These are phyloP conservation scores for Paxillus rubicundulus DNA, from an alignment of 768 basidiomycete genomes.

Conservation along the genomic window DNA sequence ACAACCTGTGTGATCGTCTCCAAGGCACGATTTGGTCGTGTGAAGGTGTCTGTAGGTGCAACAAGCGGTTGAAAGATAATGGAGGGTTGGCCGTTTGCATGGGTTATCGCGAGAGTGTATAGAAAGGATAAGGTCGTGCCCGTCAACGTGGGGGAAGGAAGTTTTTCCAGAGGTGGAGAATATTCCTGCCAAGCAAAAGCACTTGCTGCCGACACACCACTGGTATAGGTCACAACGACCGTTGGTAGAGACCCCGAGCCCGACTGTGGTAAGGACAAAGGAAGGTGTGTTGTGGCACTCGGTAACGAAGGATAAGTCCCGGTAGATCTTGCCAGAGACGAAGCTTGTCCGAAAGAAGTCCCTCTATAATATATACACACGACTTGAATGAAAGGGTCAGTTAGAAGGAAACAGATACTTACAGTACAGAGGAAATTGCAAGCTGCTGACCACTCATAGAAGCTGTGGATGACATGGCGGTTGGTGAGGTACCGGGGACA, in stretches of 20 bases:
- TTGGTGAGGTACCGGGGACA: not conserved
- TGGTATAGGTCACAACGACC: not conserved
- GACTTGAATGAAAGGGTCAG: too few species aligned
- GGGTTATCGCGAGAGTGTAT: constrained; percentile 28
- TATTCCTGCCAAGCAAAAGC: not conserved
- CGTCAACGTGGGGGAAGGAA: constrained; percentile 27
- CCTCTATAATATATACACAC: too few species aligned
- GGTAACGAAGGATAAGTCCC: not conserved
- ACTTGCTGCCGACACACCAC: not conserved
- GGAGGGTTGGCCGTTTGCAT: constrained; percentile 36
- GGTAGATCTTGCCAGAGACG: not conserved
- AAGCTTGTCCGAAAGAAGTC: not conserved
- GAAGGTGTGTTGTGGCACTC: not conserved
- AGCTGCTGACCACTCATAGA: not conserved
- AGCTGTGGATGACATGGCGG: not conserved
- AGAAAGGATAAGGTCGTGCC: constrained; percentile 39
- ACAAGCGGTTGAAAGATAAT: constrained; percentile 45
- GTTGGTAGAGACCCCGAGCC: not conserved
- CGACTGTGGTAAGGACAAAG: not conserved
- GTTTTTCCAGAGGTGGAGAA: not conserved
- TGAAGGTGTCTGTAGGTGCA: constrained; percentile 46
- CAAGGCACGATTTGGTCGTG: constrained; percentile 41
- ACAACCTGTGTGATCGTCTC: constrained; percentile 53
- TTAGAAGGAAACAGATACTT: too few species aligned
- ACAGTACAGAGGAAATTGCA: not conserved